A percentile compares a stretch with the other conserved stretches of the same genome.
These are phyloP conservation scores for Saraca asoca DNA, from an alignment of 331 rosid genomes.

Conservation along the genomic window DNA sequence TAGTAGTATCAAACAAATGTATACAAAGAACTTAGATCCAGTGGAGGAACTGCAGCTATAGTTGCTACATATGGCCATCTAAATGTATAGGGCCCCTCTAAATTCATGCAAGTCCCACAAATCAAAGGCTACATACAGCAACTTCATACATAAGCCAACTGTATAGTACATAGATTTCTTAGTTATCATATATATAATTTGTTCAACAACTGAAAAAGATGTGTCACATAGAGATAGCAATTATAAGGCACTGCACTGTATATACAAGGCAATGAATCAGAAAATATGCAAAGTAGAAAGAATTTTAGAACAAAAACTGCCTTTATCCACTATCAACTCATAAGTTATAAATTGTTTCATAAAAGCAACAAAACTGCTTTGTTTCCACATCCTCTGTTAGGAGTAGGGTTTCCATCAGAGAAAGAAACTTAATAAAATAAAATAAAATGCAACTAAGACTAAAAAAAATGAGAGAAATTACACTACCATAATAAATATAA, in stretches of 20 bases:
- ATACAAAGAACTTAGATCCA: too few species aligned
- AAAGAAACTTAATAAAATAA: too few species aligned
- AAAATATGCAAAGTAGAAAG: not conserved
- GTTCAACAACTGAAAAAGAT: not conserved
- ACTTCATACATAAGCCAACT: too few species aligned
- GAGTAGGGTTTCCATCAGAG: not conserved
- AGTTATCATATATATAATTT: not conserved
- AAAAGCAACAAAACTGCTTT: not conserved
- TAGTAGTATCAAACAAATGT: slow-evolving; percentile 3
- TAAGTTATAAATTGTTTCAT: not conserved
- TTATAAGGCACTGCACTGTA: not conserved
- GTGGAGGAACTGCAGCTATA: too few species aligned
- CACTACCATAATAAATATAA: not conserved
- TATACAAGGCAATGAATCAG: too few species aligned
- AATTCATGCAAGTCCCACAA: too few species aligned
- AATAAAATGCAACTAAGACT: not conserved
- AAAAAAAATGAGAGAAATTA: not conserved
- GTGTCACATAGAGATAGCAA: not conserved
- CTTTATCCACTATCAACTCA: not conserved
- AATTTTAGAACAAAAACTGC: not conserved
- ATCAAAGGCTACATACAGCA: too few species aligned
- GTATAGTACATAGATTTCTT: too few species aligned
- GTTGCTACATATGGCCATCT: too few species aligned
- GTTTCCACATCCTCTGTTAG: not conserved
- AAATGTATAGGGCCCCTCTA: too few species aligned